Percentiles rank a stretch among this genome's conserved stretches.
Evolutionary conservation across 2,329 filamentous ascomycete species (phyloP).

Genomic region (Aspergillus terreus): DNA sequence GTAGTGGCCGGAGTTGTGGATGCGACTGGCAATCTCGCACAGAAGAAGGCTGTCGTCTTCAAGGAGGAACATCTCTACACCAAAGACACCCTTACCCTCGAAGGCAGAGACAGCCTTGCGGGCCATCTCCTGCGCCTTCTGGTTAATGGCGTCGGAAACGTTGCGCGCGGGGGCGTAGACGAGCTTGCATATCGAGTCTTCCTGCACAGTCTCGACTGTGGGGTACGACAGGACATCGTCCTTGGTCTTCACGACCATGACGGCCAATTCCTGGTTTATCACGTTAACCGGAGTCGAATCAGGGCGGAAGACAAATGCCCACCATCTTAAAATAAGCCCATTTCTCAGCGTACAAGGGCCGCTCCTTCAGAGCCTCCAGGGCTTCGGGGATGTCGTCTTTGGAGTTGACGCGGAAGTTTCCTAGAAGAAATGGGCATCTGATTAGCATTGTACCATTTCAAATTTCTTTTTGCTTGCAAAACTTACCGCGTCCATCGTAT

Average conservation of each 20-base stretch:
- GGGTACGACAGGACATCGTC: constrained; percentile 74
- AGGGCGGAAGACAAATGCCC: neutral
- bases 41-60: constrained; percentile 68
- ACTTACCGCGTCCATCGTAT: constrained; percentile 79
- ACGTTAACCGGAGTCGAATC: constrained; percentile 8
- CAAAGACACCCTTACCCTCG: constrained; percentile 87
- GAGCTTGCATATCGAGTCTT: constrained; percentile 91
- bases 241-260: constrained; percentile 91
- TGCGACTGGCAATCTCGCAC: constrained; percentile 80
- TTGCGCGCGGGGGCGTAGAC: constrained; percentile 80
- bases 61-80: constrained; percentile 91
- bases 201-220: constrained; percentile 89
- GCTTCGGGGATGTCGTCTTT: constrained; percentile 62
- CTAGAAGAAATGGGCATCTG: constrained; percentile 26
- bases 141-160: constrained; percentile 58
- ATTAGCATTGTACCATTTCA: neutral
- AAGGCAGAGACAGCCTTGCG: constrained; percentile 74
- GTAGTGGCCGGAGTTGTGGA: constrained; percentile 91
- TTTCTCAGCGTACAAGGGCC: constrained; percentile 82
- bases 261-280: constrained; percentile 65
- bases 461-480: neutral
- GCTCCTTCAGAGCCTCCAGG: constrained; percentile 61
- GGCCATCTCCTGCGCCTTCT: constrained; percentile 71
- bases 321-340: constrained; percentile 76
- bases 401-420: constrained; percentile 63